A percentile compares a stretch with the other conserved stretches of the same genome.
phyloP scores from a whole-genome alignment of 179 eudicot genomes.

The Silene noctiflora region DNA sequence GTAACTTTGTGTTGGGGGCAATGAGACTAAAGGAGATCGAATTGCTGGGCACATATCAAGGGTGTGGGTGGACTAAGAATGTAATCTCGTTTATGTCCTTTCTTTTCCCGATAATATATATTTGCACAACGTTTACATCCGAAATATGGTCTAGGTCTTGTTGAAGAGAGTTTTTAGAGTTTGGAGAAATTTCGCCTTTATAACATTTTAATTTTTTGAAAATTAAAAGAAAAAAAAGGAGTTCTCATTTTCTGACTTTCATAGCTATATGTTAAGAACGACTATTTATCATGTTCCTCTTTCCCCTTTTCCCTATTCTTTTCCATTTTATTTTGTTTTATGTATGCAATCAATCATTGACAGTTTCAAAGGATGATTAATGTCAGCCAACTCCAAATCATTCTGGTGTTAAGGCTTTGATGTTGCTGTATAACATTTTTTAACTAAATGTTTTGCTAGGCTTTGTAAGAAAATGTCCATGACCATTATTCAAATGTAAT shows the following conservation, averaged over 20 bases:
- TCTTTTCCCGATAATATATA: background rate
- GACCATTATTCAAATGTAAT: too few relatives aligned
- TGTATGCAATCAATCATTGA: too few relatives aligned
- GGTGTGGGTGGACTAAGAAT: background rate
- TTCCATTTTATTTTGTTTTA: too few relatives aligned
- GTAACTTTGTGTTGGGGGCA: background rate
- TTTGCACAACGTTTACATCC: background rate
- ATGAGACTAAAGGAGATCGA: background rate
- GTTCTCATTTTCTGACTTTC: background rate
- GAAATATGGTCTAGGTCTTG: background rate
- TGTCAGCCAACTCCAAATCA: too few relatives aligned
- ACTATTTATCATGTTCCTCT: too few relatives aligned
- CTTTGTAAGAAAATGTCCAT: too few relatives aligned
- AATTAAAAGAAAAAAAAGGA: background rate
- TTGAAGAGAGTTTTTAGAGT: background rate
- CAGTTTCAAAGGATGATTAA: too few relatives aligned
- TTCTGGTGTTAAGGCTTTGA: too few relatives aligned
- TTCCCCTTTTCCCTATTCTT: too few relatives aligned
- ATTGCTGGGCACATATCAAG: background rate
- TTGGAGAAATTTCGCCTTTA: background rate
- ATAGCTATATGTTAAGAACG: background rate
- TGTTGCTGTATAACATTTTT: too few relatives aligned
- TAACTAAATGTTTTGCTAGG: too few relatives aligned
- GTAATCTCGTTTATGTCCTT: background rate
- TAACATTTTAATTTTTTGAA: background rate